Evolutionary conservation across 2,329 filamentous ascomycete genomes (phyloP).

Genomic region (Neoscytalidium dimidiatum): DNA sequence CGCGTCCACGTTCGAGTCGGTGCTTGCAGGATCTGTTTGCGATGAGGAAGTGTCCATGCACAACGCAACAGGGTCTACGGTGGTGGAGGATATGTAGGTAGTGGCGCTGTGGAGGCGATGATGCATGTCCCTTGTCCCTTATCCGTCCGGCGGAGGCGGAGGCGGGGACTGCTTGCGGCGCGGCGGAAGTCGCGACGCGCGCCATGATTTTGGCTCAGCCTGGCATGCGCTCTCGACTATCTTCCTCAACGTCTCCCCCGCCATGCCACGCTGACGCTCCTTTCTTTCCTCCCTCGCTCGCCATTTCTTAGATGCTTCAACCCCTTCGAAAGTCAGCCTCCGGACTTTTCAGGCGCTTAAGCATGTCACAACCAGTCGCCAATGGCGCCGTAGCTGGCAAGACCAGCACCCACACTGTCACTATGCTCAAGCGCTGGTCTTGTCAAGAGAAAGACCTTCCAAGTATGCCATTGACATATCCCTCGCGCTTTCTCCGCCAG

Average conservation of each 20-base stretch:
- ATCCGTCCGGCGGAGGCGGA: not conserved
- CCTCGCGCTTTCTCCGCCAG: not conserved
- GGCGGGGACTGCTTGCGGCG: not conserved
- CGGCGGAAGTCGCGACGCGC: constrained; percentile 3
- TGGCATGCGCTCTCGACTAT: not conserved
- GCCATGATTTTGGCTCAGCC: not conserved
- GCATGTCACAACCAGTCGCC: constrained; percentile 12
- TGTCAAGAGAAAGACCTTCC: constrained; percentile 73
- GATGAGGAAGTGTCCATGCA: not conserved
- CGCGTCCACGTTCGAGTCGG: not conserved
- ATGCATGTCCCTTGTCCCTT: too few relatives aligned
- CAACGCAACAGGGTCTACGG: too few relatives aligned
- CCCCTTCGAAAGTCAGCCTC: not conserved
- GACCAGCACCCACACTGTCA: constrained; percentile 58
- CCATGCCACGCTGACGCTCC: constrained; percentile 1
- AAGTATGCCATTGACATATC: constrained; percentile 48
- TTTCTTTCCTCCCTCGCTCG: not conserved
- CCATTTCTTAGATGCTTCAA: not conserved
- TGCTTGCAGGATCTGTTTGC: not conserved
- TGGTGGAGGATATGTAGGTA: not conserved
- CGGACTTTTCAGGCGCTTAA: not conserved
- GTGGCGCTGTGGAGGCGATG: too few relatives aligned
- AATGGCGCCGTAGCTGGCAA: constrained; percentile 27
- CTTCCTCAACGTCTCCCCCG: not conserved
- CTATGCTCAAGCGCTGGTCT: constrained; percentile 82